Conservation (phyloP, 352 stramenopile species). For the Blastocystis sp. region DNA sequence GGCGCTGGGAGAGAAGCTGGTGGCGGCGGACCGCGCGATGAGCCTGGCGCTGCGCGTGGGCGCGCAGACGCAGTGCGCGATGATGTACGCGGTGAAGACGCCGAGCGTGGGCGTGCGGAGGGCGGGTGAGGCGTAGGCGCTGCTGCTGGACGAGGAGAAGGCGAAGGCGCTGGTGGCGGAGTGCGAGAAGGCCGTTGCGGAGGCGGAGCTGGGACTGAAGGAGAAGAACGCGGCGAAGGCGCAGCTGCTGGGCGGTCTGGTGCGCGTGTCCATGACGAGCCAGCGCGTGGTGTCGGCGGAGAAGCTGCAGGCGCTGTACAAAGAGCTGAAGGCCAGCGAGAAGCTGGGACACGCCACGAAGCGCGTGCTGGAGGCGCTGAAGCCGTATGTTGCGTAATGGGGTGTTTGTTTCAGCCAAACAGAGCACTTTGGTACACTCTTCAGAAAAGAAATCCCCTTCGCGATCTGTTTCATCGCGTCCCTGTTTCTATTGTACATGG, state of each 20-base stretch:
- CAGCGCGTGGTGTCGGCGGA: background rate
- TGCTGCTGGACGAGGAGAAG: background rate
- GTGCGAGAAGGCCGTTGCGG: constrained; percentile 21
- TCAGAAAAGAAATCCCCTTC: constrained; percentile 28
- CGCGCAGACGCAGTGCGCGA: background rate
- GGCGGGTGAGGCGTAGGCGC: background rate
- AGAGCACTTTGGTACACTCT: constrained; percentile 45
- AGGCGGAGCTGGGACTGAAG: background rate
- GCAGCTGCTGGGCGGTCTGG: background rate
- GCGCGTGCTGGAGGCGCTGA: constrained; percentile 20
- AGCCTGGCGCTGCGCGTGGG: background rate
- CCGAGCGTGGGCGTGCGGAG: constrained; percentile 1
- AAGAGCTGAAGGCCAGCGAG: background rate
- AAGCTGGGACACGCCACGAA: constrained; percentile 57
- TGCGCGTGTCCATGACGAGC: background rate
- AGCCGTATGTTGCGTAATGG: constrained; percentile 15
- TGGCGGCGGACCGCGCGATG: background rate
- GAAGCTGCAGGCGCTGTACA: constrained; percentile 3
- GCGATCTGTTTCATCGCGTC: constrained; percentile 21
- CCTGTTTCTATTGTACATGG: constrained; percentile 41
- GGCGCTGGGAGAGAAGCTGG: background rate
- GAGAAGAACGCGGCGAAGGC: constrained; percentile 37
- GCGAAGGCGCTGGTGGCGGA: background rate
- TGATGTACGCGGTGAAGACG: constrained; percentile 38
- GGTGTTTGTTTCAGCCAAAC: constrained; percentile 3